A percentile compares a stretch with the other conserved stretches of the same genome.
phyloP scores from a whole-genome alignment of 495 filamentous ascomycete genomes.

The Aspergillus bridgeri region DNA sequence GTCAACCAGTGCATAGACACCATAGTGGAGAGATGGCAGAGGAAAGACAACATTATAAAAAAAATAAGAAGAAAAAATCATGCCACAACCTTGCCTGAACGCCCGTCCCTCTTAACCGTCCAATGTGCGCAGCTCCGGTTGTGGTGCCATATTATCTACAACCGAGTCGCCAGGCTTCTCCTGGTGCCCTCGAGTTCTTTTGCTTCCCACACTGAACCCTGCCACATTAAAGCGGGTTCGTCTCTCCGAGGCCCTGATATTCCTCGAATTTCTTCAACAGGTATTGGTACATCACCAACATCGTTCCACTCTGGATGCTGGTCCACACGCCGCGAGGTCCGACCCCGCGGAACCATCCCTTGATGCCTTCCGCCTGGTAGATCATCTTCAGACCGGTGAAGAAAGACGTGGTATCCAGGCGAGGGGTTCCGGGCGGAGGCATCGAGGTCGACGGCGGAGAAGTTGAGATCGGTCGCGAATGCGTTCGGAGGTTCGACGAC shows the following conservation, averaged over 20 bases:
- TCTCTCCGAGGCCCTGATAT: slow-evolving; percentile 32
- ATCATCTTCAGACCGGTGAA: slow-evolving; percentile 80
- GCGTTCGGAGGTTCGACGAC: slow-evolving; percentile 28
- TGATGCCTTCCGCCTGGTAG: slow-evolving; percentile 81
- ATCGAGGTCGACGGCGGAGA: slow-evolving; percentile 78
- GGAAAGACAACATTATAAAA: slow-evolving; percentile 5
- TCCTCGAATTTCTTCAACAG: slow-evolving; percentile 72
- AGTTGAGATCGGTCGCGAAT: slow-evolving; percentile 71
- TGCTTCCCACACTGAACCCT: slow-evolving; percentile 7
- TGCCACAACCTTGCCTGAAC: slow-evolving; percentile 24
- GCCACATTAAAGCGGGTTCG: slow-evolving; percentile 18
- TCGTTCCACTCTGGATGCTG: slow-evolving; percentile 92
- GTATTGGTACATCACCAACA: slow-evolving; percentile 93
- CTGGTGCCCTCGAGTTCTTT: not conserved
- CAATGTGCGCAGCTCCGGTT: slow-evolving; percentile 5
- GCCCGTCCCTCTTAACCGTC: slow-evolving; percentile 25
- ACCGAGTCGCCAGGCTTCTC: not conserved
- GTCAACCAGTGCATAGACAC: slow-evolving; percentile 1
- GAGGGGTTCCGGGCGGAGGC: slow-evolving; percentile 65
- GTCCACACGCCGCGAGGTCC: slow-evolving; percentile 96
- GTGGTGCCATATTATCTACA: slow-evolving; percentile 10
- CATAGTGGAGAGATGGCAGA: not conserved
- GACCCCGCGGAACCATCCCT: slow-evolving; percentile 92
- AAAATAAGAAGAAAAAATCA: slow-evolving; percentile 11
- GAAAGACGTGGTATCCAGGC: slow-evolving; percentile 83